Evolutionary conservation across 192 early-diverging fungal species (phyloP), one percentile per base, ranked within the genome.

Genomic region (Coemansia sp.): DNA sequence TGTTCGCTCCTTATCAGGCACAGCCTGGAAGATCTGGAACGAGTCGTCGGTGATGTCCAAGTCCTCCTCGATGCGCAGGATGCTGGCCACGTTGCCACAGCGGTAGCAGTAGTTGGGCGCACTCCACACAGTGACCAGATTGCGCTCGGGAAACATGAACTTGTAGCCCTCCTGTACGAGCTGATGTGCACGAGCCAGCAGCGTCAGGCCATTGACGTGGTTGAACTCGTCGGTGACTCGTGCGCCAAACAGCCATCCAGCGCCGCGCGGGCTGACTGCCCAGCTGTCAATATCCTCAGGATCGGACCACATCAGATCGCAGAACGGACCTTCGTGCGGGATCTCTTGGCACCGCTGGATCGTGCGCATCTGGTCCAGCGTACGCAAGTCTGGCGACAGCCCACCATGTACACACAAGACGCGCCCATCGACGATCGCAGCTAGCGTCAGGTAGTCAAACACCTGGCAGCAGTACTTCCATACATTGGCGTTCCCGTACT

Each of bases 21-120:
- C 95, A 21, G 97, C 97, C 69, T 88, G 86, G 82, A 99, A 99
- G 64, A 98, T 96, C 83, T 94, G 94, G 84, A 97, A 97, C 73
- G 87, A 89, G 62, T 83, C 83, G 55, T 95, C 94, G 53, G 89
- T 86, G 59, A 98, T 83, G 34, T 89, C 86, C 21, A 87, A 55
- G 76, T 88, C 89, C 83, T 90, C 52, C 85, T 93, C 82, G 55
- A 83, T 79, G 39, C 71, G 59, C 59, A 83, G 61, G 31, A 99
- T 98, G 56, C 94, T 93, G 10, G 95, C 95, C 35, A 98, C 94
- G 70, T 99, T 97, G 57, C 94, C 95, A 65, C 96, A 98, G 39
- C 96, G 90, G 77, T 97, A 97, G 75, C 96, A 98, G 75, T 98
- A 98, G 75, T 98, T 96, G 33, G 95, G 95, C 13, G 95, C 96